A percentile compares a stretch with the other conserved stretches of the same genome.
Evolutionary conservation across 106 monocot species (phyloP).

Genomic region (Dactylorhiza incarnata): DNA sequence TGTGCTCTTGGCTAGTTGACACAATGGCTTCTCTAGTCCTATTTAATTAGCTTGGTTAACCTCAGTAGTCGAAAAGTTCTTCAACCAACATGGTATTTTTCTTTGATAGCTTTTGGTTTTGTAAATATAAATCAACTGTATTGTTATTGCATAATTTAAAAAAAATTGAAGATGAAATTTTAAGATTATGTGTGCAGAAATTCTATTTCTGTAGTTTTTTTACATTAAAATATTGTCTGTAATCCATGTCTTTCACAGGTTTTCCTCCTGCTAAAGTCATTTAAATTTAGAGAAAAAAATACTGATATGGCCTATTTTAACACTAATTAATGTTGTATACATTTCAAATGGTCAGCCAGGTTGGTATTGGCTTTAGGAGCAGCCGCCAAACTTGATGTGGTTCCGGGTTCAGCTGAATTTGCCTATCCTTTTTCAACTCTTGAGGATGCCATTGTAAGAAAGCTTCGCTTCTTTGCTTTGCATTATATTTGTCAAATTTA

Average conservation of each 20-base stretch:
- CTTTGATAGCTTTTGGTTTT: background rate
- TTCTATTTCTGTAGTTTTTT: background rate
- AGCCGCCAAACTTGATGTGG: constrained; percentile 74
- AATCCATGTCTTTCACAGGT: background rate
- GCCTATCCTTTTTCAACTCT: constrained; percentile 82
- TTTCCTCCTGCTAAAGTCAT: background rate
- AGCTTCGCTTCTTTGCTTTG: background rate
- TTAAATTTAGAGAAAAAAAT: background rate
- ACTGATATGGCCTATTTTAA: background rate
- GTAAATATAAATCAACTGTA: background rate
- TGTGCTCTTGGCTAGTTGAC: background rate
- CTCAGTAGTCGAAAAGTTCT: background rate
- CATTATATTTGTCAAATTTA: background rate
- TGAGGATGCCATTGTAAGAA: constrained; percentile 83
- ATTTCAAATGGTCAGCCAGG: constrained; percentile 75
- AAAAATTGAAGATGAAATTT: background rate
- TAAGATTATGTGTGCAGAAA: background rate
- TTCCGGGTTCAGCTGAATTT: constrained; percentile 89
- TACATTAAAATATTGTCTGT: background rate
- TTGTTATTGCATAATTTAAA: background rate
- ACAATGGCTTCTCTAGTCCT: background rate
- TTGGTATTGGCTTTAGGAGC: constrained; percentile 96
- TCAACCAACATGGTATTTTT: background rate
- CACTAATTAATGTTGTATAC: background rate
- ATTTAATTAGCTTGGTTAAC: background rate